Base-by-base conservation (phyloP, 208 protist species). In the Phytomonas francai region DNA sequence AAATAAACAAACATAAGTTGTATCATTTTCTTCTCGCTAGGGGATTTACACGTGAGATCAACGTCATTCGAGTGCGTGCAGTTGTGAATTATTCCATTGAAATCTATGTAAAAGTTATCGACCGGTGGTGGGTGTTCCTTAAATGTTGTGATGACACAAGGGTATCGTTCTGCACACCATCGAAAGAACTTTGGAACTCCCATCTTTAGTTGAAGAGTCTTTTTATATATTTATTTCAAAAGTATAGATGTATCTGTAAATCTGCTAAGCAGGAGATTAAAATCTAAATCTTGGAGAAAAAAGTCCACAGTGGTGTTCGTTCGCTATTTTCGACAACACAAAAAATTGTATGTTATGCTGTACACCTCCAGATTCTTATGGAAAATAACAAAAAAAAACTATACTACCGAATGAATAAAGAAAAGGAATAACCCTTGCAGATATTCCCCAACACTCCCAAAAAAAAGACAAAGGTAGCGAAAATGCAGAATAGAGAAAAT, bases 1-100 rank as follows among this genome's bases (percentile, higher is more conserved):
- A 99, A 84, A 78, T 99, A 99, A 51, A 76, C 69, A 74, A 98
- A 99, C 73, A 99, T 97, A 27, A 78, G 81, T 68, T 91, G 70
- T 30, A 99, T 89, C 88, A 99, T 98, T 58, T 98, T 92, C 78
- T 98, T 93, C 69, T 98, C 94, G 3, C 92, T 97, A 12, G 97
- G 77, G n/a, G 79, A 76, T 51, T 79, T 74, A 16, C 78, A 76
- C 28, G 79, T 87, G n/a, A 80, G 83, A 63, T 97, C 86, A n/a
- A 91, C 75, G 65, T 97, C 91, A 78, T 98, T 96, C 34, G 98
- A 87, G 73, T 99, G 97, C 29, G 93, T 97, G 81, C 98, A 99
- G 72, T 97, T 96, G 83, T 99, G 99, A 70, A 99, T 99, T 72
- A 99, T 98, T 59, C 98, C 98, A 76, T 99, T 99, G 97, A 99